Percentiles rank a stretch among this genome's conserved stretches.
Evolutionary conservation across 2,329 filamentous ascomycete genomes (phyloP).

Genomic region (Cercospora canescens): DNA sequence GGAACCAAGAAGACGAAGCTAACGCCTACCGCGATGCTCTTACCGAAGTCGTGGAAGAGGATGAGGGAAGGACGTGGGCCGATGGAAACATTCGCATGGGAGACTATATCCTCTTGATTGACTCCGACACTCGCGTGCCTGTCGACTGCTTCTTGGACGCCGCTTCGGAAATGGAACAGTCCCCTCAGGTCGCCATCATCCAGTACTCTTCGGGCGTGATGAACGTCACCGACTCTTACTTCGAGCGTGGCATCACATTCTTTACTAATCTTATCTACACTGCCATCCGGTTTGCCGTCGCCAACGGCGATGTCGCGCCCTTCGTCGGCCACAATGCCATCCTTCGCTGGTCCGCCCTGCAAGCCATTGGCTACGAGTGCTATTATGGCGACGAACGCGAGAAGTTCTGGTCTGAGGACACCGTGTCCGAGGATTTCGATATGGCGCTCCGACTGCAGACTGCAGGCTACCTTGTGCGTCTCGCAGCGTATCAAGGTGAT

Average conservation of each 20-base stretch:
- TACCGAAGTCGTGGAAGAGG: slow-evolving; percentile 62
- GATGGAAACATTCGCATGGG: slow-evolving; percentile 84
- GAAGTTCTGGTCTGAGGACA: slow-evolving; percentile 79
- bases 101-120: slow-evolving; percentile 78
- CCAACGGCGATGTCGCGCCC: slow-evolving; percentile 74
- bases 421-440: slow-evolving; percentile 80
- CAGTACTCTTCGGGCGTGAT: slow-evolving; percentile 77
- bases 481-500: slow-evolving; percentile 72
- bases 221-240: slow-evolving; percentile 72
- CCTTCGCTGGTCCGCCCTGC: slow-evolving; percentile 72
- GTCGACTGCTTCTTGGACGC: slow-evolving; percentile 76
- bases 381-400: slow-evolving; percentile 64
- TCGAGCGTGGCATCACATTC: slow-evolving; percentile 45
- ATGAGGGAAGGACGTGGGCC: slow-evolving; percentile 72
- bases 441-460: slow-evolving; percentile 77
- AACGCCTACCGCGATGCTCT: slow-evolving; percentile 65
- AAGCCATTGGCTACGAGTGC: slow-evolving; percentile 70
- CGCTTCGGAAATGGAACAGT: slow-evolving; percentile 79
- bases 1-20: slow-evolving; percentile 69
- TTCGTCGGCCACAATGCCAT: slow-evolving; percentile 82
- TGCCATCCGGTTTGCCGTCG: slow-evolving; percentile 74
- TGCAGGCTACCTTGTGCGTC: slow-evolving; percentile 69
- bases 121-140: slow-evolving; percentile 78
- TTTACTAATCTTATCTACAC: slow-evolving; percentile 69
- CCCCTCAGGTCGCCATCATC: slow-evolving; percentile 75